These are phyloP conservation scores for Acanthamoeba sp. DNA, from an alignment of 208 protist genomes.

Conservation along the genomic window DNA sequence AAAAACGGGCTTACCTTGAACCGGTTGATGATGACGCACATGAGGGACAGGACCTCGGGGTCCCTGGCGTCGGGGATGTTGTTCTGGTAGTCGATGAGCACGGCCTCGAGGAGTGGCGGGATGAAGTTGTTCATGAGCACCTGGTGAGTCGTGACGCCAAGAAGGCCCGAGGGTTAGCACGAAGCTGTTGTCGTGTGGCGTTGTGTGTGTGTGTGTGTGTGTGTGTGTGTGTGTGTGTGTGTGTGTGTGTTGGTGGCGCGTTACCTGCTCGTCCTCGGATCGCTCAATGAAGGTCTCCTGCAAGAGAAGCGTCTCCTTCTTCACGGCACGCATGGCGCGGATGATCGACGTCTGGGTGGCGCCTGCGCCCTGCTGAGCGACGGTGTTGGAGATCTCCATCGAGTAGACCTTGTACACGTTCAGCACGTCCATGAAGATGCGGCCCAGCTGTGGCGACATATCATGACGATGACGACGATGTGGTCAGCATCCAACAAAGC, in stretches of 20 bases:
- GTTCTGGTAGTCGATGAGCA: constrained; percentile 97
- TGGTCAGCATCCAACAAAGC: neutral
- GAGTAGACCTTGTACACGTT: constrained; percentile 96
- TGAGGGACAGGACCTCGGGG: constrained; percentile 95
- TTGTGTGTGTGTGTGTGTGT: neutral
- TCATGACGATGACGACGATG: too few relatives aligned
- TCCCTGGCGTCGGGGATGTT: constrained; percentile 94
- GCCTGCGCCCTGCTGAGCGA: constrained; percentile 73
- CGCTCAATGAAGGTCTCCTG: constrained; percentile 96
- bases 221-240: too few relatives aligned
- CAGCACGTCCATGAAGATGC: constrained; percentile 96
- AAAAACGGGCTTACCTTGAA: constrained; percentile 83
- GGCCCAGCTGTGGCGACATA: constrained; percentile 88
- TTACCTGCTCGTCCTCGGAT: constrained; percentile 87
- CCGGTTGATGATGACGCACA: constrained; percentile 93
- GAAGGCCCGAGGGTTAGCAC: constrained; percentile 54
- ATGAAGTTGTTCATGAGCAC: constrained; percentile 93
- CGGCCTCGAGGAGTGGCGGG: constrained; percentile 95
- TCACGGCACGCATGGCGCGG: constrained; percentile 94
- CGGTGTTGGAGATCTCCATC: constrained; percentile 88
- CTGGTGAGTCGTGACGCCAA: neutral
- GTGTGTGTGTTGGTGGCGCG: neutral
- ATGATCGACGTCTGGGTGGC: constrained; percentile 79
- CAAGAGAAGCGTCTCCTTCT: constrained; percentile 96
- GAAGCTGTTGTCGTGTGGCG: too few relatives aligned